Conservation (phyloP, 2,329 filamentous ascomycete species). For the Lasiodiplodia theobromae region DNA sequence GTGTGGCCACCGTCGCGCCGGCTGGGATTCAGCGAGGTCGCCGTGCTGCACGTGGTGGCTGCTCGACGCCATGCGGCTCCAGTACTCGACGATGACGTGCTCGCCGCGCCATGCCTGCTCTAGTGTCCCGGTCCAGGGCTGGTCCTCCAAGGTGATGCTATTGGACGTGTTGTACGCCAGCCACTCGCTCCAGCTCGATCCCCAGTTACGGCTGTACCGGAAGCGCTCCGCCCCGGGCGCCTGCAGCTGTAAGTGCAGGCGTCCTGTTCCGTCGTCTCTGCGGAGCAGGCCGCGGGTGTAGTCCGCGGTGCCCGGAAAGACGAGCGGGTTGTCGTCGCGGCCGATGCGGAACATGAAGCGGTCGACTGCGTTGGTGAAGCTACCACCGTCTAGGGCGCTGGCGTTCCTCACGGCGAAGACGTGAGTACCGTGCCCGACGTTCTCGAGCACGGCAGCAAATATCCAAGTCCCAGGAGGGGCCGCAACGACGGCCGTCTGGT, state of each 20-base stretch:
- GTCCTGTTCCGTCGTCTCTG: neutral
- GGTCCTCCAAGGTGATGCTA: conserved; percentile 53
- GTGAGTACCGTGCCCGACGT: conserved; percentile 68
- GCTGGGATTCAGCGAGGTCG: conserved; percentile 50
- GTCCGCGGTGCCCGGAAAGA: conserved; percentile 62
- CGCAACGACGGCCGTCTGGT: neutral
- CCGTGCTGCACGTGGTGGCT: conserved; percentile 67
- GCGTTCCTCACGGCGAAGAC: conserved; percentile 43
- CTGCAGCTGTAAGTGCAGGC: neutral
- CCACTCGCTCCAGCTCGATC: conserved; percentile 66
- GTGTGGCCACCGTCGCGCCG: conserved; percentile 53
- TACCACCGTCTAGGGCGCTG: conserved; percentile 34
- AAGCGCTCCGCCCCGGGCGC: neutral
- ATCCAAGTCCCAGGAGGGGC: conserved; percentile 62
- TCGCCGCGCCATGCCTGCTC: conserved; percentile 67
- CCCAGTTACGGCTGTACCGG: conserved; percentile 69
- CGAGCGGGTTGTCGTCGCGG: conserved; percentile 63
- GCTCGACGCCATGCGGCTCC: conserved; percentile 64
- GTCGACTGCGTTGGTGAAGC: conserved; percentile 64
- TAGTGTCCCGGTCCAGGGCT: conserved; percentile 63
- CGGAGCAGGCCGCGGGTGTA: neutral
- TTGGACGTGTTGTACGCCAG: conserved; percentile 57
- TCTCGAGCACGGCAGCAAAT: conserved; percentile 60
- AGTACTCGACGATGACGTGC: conserved; percentile 70
- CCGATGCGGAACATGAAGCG: conserved; percentile 69